Base-by-base conservation (phyloP, 208 protist genomes). In the Trypanosoma lewisi region DNA sequence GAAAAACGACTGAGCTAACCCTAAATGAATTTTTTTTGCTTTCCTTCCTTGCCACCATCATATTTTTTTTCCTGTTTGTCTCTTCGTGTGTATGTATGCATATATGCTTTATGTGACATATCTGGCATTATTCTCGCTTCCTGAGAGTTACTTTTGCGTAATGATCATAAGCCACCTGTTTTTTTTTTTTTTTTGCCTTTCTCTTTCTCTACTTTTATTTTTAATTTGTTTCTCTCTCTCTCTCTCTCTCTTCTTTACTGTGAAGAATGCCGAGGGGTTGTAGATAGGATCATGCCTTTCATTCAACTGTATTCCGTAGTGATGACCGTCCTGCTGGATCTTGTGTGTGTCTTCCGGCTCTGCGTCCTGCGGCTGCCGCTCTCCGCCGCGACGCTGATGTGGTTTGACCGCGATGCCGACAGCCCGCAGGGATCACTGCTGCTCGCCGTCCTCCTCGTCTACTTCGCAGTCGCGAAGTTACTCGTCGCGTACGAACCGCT, bases 231-330 rank as follows among this genome's bases (percentile, higher is more conserved):
- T 11, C n/a, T n/a, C n/a, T n/a, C n/a, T n/a, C n/a, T n/a, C n/a
- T n/a, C n/a, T n/a, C n/a, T n/a, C n/a, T n/a, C n/a, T n/a, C n/a
- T n/a, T n/a, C n/a, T n/a, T n/a, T n/a, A n/a, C n/a, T n/a, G n/a
- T n/a, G n/a, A n/a, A n/a, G n/a, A n/a, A n/a, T n/a, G n/a, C n/a
- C n/a, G n/a, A n/a, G n/a, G 36, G 36, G 36, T 6, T 39, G 36
- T 6, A 12, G 36, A 39, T 14, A 3, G 30, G 21, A 42, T 34
- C 12, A 82, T 84, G 72, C 27, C 70, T 7, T 77, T 80, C 33
- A 52, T 85, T 17, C 81, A 84, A 67, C 81, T 73, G 70, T 91
- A 87, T 62, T 80, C 81, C 7, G 37, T 56, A 7, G 73, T 60
- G 2, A 53, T 87, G 12, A 48, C 41, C 39, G 2, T 67, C 19